A percentile compares a stretch with the other conserved stretches of the same genome.
Evolutionary conservation across 305 asterid genomes (phyloP).

Genomic region (Fraxinus platypoda): DNA sequence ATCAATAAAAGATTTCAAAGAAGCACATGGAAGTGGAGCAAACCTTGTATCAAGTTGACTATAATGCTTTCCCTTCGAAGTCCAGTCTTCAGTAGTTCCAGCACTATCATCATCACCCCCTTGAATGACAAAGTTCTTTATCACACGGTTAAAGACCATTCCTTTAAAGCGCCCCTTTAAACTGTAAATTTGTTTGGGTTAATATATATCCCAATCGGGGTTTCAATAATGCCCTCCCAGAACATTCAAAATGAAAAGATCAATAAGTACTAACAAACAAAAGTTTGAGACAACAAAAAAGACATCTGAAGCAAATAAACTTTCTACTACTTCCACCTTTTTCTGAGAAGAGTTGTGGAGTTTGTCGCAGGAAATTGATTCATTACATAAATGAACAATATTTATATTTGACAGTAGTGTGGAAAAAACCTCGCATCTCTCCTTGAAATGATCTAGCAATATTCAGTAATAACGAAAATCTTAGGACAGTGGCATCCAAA

Average conservation of each 20-base stretch:
- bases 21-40: constrained; percentile 17
- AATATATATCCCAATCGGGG: constrained; percentile 4
- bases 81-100: constrained; percentile 83
- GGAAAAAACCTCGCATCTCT: neutral
- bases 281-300: neutral
- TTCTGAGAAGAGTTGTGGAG: neutral
- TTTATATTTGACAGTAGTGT: neutral
- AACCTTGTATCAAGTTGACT: constrained; percentile 89
- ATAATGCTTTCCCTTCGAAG: constrained; percentile 80
- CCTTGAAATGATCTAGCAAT: neutral
- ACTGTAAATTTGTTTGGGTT: constrained; percentile 47
- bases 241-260: neutral
- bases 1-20: neutral
- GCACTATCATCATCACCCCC: constrained; percentile 70
- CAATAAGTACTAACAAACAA: neutral
- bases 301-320: neutral
- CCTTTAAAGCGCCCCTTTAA: constrained; percentile 69
- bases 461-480: neutral
- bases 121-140: constrained; percentile 85
- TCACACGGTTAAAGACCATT: constrained; percentile 77
- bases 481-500: neutral
- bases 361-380: neutral
- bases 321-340: neutral
- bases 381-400: neutral
- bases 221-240: neutral